Evolutionary conservation across 352 stramenopile genomes (phyloP), one percentile per base, ranked within the genome.

Genomic region (Pythium utonaiense): DNA sequence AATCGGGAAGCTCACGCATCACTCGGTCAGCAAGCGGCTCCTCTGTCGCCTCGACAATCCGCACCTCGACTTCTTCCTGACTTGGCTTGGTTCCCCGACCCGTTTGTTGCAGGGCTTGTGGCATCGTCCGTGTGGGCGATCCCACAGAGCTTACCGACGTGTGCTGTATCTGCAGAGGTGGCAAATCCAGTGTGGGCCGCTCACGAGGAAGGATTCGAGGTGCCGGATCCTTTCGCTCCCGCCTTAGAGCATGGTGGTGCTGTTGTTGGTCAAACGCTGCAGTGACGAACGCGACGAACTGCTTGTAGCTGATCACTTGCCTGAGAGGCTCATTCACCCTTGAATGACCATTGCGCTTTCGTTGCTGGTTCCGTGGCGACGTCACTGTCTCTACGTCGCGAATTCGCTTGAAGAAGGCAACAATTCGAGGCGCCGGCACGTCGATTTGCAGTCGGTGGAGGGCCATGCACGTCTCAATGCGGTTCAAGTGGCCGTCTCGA

Each of bases 281-380:
- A 1, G 78, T 86, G 25, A 88, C 69, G 53, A 92, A 90, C 4
- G 80, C 82, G 21, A 81, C 70, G 45, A 92, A 92, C 53, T 89
- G 78, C 50, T 86, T 88, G 66, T 83, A 92, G 61, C 70, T 90
- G 45, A 92, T 92, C 45, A 88, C 60, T 57, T 91, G 76, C 5
- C 74, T 71, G 30, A 87, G 62, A 0, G 77, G 75, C 22, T 67
- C 53, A 0, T 56, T 51, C 21, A 8, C 34, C 60, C 44, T 36
- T 24, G 51, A 25, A 27, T 45, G 10, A 52, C 44, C 57, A 6
- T 22, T 52, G 45, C 50, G 34, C 21, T 56, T 28, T 25, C 27
- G 24, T 41, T 44, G 47, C 53, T n/a, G 1, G 42, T 27, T 28
- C 33, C 1, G 34, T 24, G 8, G n/a, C 21, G n/a, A 5, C 19